A percentile compares a stretch with the other conserved stretches of the same genome.
Evolutionary conservation across 1,139 yeast genomes (phyloP).

Genomic region (Candida mesenterica): DNA sequence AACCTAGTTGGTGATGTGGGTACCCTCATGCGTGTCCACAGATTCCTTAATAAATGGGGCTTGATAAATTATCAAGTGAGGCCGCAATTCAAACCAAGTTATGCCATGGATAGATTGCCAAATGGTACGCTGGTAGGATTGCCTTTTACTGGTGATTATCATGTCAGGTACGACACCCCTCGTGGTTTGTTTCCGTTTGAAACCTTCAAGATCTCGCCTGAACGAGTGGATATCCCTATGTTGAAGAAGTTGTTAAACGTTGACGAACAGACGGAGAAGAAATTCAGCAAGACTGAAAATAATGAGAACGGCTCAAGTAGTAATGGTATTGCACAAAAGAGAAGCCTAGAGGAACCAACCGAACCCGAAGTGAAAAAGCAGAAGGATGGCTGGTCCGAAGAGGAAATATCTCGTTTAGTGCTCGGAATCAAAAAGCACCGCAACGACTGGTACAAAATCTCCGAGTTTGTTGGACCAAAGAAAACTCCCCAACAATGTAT

Average conservation of each 20-base stretch:
- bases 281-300: not conserved
- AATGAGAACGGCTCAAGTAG: not conserved
- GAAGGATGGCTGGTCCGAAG: slow-evolving; percentile 63
- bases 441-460: slow-evolving; percentile 75
- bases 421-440: slow-evolving; percentile 59
- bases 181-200: slow-evolving; percentile 94
- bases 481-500: slow-evolving; percentile 83
- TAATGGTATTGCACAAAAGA: slow-evolving; percentile 8
- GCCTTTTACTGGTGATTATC: slow-evolving; percentile 69
- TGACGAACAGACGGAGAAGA: slow-evolving; percentile 4
- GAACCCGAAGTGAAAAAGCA: slow-evolving; percentile 26
- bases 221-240: slow-evolving; percentile 53
- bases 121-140: slow-evolving; percentile 46
- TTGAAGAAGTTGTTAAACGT: slow-evolving; percentile 49
- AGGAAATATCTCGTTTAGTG: slow-evolving; percentile 56
- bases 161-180: slow-evolving; percentile 82
- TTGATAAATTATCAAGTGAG: slow-evolving; percentile 89
- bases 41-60: slow-evolving; percentile 94
- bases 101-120: slow-evolving; percentile 57
- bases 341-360: slow-evolving; percentile 5
- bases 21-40: slow-evolving; percentile 83
- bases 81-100: slow-evolving; percentile 65
- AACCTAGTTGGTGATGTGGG: slow-evolving; percentile 97
- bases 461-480: slow-evolving; percentile 57
- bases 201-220: slow-evolving; percentile 60